Percentiles rank a stretch among this genome's conserved stretches.
These are phyloP conservation scores for Diaporthe aspalathi DNA, from an alignment of 2,329 filamentous ascomycete species.

Conservation along the genomic window DNA sequence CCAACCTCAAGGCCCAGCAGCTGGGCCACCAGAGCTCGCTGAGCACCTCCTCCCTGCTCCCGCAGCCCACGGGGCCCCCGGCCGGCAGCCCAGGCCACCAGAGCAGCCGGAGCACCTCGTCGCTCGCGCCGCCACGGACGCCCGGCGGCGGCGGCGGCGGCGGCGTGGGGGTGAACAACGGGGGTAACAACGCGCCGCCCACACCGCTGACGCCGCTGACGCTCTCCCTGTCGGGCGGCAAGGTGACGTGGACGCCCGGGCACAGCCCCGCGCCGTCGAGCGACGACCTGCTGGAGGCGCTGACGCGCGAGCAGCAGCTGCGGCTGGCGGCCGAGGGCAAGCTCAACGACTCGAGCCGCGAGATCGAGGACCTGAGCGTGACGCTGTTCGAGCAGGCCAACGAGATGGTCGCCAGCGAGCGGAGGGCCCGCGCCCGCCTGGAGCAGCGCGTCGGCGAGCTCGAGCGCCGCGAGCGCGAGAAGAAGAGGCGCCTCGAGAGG, in stretches of 20 bases:
- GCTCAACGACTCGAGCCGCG: conserved; percentile 73
- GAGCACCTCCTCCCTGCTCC: conserved; percentile 35
- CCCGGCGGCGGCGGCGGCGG: conserved; percentile 32
- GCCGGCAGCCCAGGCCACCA: conserved; percentile 47
- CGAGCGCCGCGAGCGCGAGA: conserved; percentile 77
- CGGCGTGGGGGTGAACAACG: too few relatives aligned
- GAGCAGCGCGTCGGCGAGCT: conserved; percentile 77
- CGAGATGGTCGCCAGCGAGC: conserved; percentile 85
- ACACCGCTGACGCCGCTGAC: conserved; percentile 23
- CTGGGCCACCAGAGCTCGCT: conserved; percentile 46
- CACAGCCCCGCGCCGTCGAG: conserved; percentile 43
- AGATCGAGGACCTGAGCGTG: conserved; percentile 83
- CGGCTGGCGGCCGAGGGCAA: conserved; percentile 77
- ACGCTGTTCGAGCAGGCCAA: conserved; percentile 85
- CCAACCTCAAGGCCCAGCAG: conserved; percentile 53
- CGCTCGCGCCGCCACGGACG: conserved; percentile 23
- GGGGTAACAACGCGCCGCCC: not conserved
- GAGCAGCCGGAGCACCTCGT: conserved; percentile 41
- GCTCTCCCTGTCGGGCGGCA: conserved; percentile 35
- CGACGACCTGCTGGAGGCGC: conserved; percentile 69
- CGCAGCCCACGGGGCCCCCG: conserved; percentile 54
- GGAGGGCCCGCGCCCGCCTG: conserved; percentile 75
- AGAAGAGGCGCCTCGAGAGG: conserved; percentile 74
- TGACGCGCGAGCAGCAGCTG: conserved; percentile 74
- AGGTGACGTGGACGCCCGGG: conserved; percentile 33